phyloP scores from a whole-genome alignment of 306 rosid species.

The Cucurbita argyrosperma region DNA sequence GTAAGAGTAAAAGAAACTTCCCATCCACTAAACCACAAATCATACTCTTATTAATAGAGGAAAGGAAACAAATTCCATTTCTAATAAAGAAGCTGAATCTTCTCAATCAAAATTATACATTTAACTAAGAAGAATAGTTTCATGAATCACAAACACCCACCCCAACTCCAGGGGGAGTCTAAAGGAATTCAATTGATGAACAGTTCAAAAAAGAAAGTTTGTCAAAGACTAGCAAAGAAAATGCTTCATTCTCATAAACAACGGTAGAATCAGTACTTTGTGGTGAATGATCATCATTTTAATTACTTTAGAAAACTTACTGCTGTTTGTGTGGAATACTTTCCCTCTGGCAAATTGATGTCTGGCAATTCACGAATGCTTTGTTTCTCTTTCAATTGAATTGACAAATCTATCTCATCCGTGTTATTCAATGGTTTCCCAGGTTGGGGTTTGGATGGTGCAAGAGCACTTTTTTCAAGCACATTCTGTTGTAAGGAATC shows the following conservation, averaged over 20 bases:
- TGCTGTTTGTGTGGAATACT: constrained; percentile 28
- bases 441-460: constrained; percentile 46
- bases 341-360: constrained; percentile 42
- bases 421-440: constrained; percentile 31
- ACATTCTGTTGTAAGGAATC: constrained; percentile 42
- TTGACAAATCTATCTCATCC: constrained; percentile 35
- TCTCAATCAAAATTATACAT: not conserved
- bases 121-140: not conserved
- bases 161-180: not conserved
- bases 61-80: not conserved
- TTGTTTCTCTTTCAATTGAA: constrained; percentile 48
- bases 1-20: not conserved
- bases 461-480: constrained; percentile 47
- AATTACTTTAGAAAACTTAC: constrained; percentile 37
- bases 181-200: not conserved
- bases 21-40: not conserved
- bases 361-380: constrained; percentile 49
- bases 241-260: not conserved
- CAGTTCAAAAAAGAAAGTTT: not conserved
- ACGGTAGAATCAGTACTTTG: constrained; percentile 5
- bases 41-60: not conserved
- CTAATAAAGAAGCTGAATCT: not conserved
- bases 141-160: not conserved
- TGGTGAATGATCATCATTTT: not conserved
- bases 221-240: not conserved